These are phyloP conservation scores for Rhazya stricta DNA, from an alignment of 257 asterid genomes.

Conservation along the genomic window DNA sequence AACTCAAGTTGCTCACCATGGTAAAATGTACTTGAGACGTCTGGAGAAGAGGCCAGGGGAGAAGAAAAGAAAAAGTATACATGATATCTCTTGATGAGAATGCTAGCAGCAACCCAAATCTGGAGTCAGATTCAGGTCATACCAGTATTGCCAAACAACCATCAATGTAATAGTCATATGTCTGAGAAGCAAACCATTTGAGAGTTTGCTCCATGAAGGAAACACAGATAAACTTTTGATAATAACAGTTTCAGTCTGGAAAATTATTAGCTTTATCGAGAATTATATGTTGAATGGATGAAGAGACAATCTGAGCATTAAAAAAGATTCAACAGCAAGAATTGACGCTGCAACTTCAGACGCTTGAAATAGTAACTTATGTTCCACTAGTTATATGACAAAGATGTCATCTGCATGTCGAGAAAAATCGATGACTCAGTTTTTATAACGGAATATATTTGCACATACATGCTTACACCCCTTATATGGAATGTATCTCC, in stretches of 20 bases:
- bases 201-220: neutral
- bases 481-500: too few species aligned
- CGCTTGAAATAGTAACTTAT: neutral
- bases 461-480: too few species aligned
- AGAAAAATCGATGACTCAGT: neutral
- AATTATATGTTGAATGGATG: neutral
- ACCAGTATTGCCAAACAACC: neutral
- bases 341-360: too few species aligned
- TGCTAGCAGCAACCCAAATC: too few species aligned
- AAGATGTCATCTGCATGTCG: neutral
- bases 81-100: too few species aligned
- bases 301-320: too few species aligned
- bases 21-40: too few species aligned
- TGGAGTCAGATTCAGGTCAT: neutral
- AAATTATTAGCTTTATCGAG: neutral
- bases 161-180: neutral
- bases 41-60: too few species aligned
- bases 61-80: too few species aligned
- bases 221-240: neutral
- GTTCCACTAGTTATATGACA: neutral
- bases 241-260: neutral
- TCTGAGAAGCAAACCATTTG: neutral
- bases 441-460: too few species aligned
- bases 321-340: too few species aligned
- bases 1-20: too few species aligned